Percentiles rank a stretch among this genome's conserved stretches.
These are phyloP conservation scores for Phytophthora vignae DNA, from an alignment of 352 stramenopile genomes.

Conservation along the genomic window DNA sequence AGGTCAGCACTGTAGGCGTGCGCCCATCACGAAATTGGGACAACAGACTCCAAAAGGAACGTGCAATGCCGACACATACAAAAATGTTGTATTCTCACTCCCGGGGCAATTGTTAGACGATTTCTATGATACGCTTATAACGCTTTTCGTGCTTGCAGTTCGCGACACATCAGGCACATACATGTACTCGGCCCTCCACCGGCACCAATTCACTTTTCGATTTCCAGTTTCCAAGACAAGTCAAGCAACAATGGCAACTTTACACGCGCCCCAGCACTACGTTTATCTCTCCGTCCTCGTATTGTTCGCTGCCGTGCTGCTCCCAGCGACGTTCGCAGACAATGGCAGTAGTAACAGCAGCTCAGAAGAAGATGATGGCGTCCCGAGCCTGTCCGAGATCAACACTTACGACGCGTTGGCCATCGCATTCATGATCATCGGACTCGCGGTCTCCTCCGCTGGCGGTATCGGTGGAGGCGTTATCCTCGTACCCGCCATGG, in stretches of 20 bases:
- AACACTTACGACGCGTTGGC: slow-evolving; percentile 43
- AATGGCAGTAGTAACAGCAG: slow-evolving; percentile 6
- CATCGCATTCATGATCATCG: slow-evolving; percentile 52
- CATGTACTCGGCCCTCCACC: too few relatives aligned
- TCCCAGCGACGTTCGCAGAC: slow-evolving; percentile 6
- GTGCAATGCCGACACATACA: too few relatives aligned
- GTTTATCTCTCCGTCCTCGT: slow-evolving; percentile 6
- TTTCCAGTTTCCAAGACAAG: not conserved
- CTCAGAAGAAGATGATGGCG: not conserved
- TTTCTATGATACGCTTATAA: too few relatives aligned
- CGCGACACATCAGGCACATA: too few relatives aligned
- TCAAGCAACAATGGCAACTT: not conserved
- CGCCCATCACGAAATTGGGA: too few relatives aligned
- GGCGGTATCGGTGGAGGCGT: slow-evolving; percentile 54
- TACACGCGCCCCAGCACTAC: not conserved
- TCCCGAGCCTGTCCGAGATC: slow-evolving; percentile 41
- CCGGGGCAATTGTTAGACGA: too few relatives aligned
- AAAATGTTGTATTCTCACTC: too few relatives aligned
- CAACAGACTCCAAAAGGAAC: too few relatives aligned
- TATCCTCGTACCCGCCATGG: slow-evolving; percentile 60
- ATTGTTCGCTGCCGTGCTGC: slow-evolving; percentile 2
- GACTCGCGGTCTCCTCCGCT: slow-evolving; percentile 45
- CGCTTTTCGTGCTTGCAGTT: too few relatives aligned
- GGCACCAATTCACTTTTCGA: not conserved
- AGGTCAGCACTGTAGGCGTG: too few relatives aligned